Percentiles rank a stretch among this genome's conserved stretches.
Evolutionary conservation across 2,329 filamentous ascomycete genomes (phyloP).

Genomic region (Penicillium sumatraense): DNA sequence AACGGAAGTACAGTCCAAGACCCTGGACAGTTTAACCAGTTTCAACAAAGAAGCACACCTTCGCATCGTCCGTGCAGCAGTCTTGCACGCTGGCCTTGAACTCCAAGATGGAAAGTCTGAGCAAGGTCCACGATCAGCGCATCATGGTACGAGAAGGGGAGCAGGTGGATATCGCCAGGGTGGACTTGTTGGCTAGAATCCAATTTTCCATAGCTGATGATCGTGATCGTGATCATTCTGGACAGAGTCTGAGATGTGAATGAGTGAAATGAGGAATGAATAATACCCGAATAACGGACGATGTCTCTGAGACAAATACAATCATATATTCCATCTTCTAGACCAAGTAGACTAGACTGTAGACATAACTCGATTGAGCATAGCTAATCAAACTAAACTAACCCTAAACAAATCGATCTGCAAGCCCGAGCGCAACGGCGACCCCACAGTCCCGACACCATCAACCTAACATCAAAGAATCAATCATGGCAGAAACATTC

Average conservation of each 20-base stretch:
- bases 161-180: background rate
- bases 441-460: too few species aligned
- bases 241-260: too few species aligned
- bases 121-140: background rate
- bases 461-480: too few species aligned
- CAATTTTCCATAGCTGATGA: background rate
- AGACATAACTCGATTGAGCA: background rate
- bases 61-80: slow-evolving; percentile 76
- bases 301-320: too few species aligned
- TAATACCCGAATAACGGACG: slow-evolving; percentile 24
- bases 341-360: background rate
- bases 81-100: slow-evolving; percentile 76
- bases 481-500: too few species aligned
- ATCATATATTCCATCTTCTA: too few species aligned
- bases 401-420: background rate
- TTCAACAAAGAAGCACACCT: slow-evolving; percentile 78
- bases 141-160: background rate
- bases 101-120: slow-evolving; percentile 50
- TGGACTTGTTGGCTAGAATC: background rate
- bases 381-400: background rate
- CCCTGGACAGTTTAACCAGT: slow-evolving; percentile 68
- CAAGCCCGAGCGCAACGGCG: background rate
- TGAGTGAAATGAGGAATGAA: slow-evolving; percentile 26
- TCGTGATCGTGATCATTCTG: too few species aligned
- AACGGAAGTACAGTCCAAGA: slow-evolving; percentile 69